phyloP scores from a whole-genome alignment of 805 yeast genomes.

The Ogataea henricii region DNA sequence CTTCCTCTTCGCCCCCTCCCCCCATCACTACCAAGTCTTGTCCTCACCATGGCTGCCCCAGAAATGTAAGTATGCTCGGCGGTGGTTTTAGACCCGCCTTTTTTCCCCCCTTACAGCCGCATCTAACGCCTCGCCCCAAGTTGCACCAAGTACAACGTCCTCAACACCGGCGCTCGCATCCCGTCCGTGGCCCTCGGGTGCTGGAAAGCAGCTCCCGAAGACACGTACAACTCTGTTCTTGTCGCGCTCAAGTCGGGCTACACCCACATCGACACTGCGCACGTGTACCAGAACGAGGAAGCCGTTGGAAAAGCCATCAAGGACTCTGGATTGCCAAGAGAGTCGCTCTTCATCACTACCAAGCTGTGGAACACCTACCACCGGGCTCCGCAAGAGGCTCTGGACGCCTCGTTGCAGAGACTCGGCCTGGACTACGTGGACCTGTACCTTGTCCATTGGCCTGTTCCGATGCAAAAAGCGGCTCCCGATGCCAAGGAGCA shows the following conservation, averaged over 20 bases:
- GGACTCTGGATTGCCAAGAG: slow-evolving; percentile 16
- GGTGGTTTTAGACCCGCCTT: not conserved
- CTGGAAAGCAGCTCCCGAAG: slow-evolving; percentile 22
- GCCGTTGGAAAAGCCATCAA: slow-evolving; percentile 44
- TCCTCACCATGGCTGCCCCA: not conserved
- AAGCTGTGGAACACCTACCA: slow-evolving; percentile 28
- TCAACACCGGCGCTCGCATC: slow-evolving; percentile 19
- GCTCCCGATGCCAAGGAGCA: slow-evolving; percentile 27
- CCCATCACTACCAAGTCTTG: not conserved
- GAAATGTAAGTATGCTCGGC: slow-evolving; percentile 12
- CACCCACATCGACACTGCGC: slow-evolving; percentile 46
- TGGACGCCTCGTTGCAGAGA: slow-evolving; percentile 39
- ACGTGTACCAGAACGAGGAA: slow-evolving; percentile 40
- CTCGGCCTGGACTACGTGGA: slow-evolving; percentile 45
- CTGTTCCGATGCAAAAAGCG: slow-evolving; percentile 39
- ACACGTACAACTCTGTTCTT: slow-evolving; percentile 24
- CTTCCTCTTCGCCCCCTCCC: not conserved
- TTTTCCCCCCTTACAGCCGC: not conserved
- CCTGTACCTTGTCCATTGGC: slow-evolving; percentile 50
- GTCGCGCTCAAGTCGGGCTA: slow-evolving; percentile 38
- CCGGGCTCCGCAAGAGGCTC: slow-evolving; percentile 36
- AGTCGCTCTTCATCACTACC: slow-evolving; percentile 21
- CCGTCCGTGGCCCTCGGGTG: slow-evolving; percentile 29
- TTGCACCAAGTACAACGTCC: slow-evolving; percentile 15
- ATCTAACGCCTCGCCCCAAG: slow-evolving; percentile 6